Conservation (phyloP, 2,329 filamentous ascomycete genomes). For the Lachnellula occidentalis region DNA sequence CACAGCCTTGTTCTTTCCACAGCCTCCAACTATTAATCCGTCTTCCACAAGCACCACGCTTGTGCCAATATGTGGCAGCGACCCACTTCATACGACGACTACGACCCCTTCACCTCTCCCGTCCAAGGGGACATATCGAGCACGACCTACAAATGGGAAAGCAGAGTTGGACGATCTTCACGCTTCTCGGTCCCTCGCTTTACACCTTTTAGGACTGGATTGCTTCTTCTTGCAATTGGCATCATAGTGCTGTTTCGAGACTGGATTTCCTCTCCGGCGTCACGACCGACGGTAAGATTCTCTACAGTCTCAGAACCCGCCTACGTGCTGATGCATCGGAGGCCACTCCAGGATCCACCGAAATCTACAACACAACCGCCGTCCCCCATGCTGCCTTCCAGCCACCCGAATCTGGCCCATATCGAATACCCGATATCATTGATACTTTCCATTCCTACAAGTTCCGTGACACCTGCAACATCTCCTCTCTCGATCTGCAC, state of each 20-base stretch:
- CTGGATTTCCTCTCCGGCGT: not conserved
- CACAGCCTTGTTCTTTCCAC: not conserved
- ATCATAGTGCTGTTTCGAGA: conserved; percentile 9
- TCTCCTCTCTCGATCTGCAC: conserved; percentile 42
- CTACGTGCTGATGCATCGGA: not conserved
- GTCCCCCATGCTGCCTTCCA: conserved; percentile 14
- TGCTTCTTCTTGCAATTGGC: conserved; percentile 9
- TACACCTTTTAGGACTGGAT: conserved; percentile 11
- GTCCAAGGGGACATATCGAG: conserved; percentile 3
- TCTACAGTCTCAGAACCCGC: too few relatives aligned
- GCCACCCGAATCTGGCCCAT: conserved; percentile 11
- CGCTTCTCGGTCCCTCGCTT: conserved; percentile 17
- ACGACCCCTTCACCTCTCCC: conserved; percentile 23
- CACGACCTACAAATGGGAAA: conserved; percentile 15
- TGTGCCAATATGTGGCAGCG: conserved; percentile 17
- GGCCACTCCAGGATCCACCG: not conserved
- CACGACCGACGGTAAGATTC: not conserved
- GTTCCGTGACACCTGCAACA: conserved; percentile 37
- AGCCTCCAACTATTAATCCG: too few relatives aligned
- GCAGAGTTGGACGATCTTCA: conserved; percentile 11
- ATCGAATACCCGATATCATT: conserved; percentile 14
- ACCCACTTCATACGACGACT: conserved; percentile 16
- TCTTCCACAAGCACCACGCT: not conserved
- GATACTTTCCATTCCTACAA: conserved; percentile 40
- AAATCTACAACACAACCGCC: conserved; percentile 5